Evolutionary conservation across 495 filamentous ascomycete genomes (phyloP).

Genomic region (Aspergillus campestris): DNA sequence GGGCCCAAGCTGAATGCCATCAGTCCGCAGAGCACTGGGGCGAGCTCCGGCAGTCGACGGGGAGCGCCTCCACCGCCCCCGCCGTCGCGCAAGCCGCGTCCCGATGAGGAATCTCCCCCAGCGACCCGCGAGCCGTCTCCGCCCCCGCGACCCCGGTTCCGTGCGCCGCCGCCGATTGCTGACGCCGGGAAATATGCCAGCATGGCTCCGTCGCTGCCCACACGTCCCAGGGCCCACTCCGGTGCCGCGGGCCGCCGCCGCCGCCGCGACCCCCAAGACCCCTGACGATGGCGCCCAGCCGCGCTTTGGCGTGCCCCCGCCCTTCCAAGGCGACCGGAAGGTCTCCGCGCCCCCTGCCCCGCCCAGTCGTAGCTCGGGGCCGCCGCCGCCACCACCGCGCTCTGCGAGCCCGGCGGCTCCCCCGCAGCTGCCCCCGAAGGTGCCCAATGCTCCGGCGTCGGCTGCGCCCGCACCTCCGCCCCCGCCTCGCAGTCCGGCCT

Average conservation of each 20-base stretch:
- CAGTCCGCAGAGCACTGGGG: constrained; percentile 61
- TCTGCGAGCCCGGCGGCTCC: constrained; percentile 44
- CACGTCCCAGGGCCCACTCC: constrained; percentile 50
- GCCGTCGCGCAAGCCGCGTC: constrained; percentile 57
- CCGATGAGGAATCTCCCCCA: constrained; percentile 45
- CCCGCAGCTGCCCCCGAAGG: constrained; percentile 67
- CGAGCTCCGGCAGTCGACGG: constrained; percentile 51
- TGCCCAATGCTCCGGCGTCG: constrained; percentile 34
- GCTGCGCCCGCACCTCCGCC: constrained; percentile 46
- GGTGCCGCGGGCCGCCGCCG: constrained; percentile 62
- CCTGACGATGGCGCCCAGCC: constrained; percentile 60
- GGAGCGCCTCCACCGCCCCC: constrained; percentile 80
- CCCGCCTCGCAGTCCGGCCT: constrained; percentile 43
- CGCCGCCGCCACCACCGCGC: constrained; percentile 64
- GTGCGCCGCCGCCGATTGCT: constrained; percentile 74
- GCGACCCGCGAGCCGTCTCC: constrained; percentile 42
- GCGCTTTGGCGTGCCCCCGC: constrained; percentile 73
- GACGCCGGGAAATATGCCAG: constrained; percentile 76
- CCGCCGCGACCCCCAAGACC: constrained; percentile 84
- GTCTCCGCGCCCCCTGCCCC: constrained; percentile 62
- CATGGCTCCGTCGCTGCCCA: constrained; percentile 42
- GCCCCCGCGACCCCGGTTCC: constrained; percentile 47
- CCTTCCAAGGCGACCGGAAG: constrained; percentile 64
- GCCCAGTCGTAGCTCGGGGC: constrained; percentile 55
- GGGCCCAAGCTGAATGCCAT: constrained; percentile 39